These are phyloP conservation scores for Exophiala aquamarina DNA, from an alignment of 2,329 filamentous ascomycete species.

Conservation along the genomic window DNA sequence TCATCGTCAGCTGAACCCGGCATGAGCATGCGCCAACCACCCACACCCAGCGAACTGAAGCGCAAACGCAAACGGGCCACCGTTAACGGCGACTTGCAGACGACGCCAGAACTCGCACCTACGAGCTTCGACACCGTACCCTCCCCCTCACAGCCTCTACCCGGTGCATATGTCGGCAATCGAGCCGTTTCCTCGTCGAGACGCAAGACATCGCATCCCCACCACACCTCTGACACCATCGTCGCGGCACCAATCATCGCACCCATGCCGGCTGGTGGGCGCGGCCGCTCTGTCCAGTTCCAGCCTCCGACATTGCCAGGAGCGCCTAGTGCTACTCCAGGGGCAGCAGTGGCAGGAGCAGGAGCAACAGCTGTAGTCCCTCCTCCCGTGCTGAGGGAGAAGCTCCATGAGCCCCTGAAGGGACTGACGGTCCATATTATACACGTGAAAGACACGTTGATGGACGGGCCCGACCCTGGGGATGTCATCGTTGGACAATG, in stretches of 20 bases:
- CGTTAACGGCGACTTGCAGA: conserved; percentile 21
- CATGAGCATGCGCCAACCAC: conserved; percentile 22
- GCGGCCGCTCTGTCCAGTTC: conserved; percentile 13
- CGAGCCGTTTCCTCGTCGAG: conserved; percentile 10
- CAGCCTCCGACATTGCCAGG: conserved; percentile 6
- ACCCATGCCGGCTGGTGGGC: conserved; percentile 6
- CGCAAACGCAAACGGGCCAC: conserved; percentile 43
- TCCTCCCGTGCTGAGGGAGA: conserved; percentile 7
- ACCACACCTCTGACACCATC: conserved; percentile 2
- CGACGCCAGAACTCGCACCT: conserved; percentile 16
- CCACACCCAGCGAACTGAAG: conserved; percentile 20
- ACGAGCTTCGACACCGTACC: conserved; percentile 13
- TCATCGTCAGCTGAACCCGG: conserved; percentile 1
- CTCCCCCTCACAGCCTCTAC: conserved; percentile 10
- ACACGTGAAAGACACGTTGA: conserved; percentile 84
- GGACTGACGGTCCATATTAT: conserved; percentile 84
- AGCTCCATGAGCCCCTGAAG: conserved; percentile 46
- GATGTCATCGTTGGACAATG: conserved; percentile 72
- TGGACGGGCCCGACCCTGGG: conserved; percentile 65
- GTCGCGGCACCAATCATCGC: not conserved
- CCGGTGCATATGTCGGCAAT: conserved; percentile 18
- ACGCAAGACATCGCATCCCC: conserved; percentile 17
- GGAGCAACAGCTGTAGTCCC: not conserved
- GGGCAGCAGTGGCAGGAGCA: not conserved
- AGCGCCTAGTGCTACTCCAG: not conserved